Base-by-base conservation (phyloP, 441 rosid genomes). In the Pelargonium citronellum region DNA sequence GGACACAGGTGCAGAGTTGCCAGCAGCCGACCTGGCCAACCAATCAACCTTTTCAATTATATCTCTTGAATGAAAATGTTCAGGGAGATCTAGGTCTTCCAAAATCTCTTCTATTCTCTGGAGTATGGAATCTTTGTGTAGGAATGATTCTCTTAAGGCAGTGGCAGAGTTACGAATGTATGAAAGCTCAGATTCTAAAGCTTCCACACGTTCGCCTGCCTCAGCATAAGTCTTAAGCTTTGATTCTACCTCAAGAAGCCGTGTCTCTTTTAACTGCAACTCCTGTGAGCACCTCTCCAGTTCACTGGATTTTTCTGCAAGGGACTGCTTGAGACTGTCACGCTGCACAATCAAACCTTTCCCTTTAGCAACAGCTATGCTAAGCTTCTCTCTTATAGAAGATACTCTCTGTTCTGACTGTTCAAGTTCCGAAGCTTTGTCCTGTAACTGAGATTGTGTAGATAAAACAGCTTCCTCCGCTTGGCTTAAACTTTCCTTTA, bases 81-180 rank as follows among this genome's bases (percentile, higher is more conserved):
- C 98, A 8, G 99, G 95, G 74, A 93, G 86, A 83, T 96, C 97
- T 67, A 91, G 86, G 78, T 96, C 96, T 81, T 91, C 99, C 75
- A 96, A 82, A 71, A 93, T 85, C 86, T 96, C 99, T 83, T 96
- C 99, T 74, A 96, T 85, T 78, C 94, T 87, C 80, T 91, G 99
- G 66, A 96, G 92, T 74, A 96, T 84, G 17, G 99, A 96, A 82
- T 96, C 99, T 84, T 96, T 96, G 67, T 87, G 93, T 79, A 96
- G 98, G 78, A 96, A 96, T 19, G 98, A 96, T 82, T 96, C 99
- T 79, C 99, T 88, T 72, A 96, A 78, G 67, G 98, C 90, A 73
- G 96, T 88, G 79, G 99, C 98, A 68, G 99, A 93, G 80, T 91
- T 90, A 74, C 98, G 98, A 83, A 96, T 96, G 82, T 93, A 96